Conservation (phyloP, 1,284 basidiomycete species). For the Pseudozyma hubeiensis region DNA sequence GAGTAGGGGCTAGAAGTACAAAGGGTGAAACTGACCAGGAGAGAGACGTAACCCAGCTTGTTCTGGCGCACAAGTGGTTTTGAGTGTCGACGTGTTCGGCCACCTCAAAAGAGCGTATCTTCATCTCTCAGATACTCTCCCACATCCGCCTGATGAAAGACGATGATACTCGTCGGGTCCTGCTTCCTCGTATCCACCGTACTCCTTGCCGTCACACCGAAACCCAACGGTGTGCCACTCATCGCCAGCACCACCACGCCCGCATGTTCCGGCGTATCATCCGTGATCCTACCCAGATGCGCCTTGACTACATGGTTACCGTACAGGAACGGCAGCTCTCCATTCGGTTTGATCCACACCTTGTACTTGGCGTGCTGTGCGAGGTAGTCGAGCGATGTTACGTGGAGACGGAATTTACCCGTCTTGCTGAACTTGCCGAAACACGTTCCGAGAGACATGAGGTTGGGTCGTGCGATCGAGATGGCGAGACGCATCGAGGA, state of each 20-base stretch:
- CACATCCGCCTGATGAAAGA: slow-evolving; percentile 89
- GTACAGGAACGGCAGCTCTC: slow-evolving; percentile 98
- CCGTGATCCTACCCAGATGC: slow-evolving; percentile 97
- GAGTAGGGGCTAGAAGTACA: slow-evolving; percentile 37
- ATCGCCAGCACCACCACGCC: slow-evolving; percentile 97
- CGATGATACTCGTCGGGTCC: slow-evolving; percentile 97
- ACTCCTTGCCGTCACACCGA: slow-evolving; percentile 95
- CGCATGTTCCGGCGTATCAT: slow-evolving; percentile 98
- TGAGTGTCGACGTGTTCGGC: no score
- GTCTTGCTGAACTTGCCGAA: slow-evolving; percentile 98
- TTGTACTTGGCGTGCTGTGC: slow-evolving; percentile 99
- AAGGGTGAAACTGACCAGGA: not conserved
- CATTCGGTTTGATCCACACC: slow-evolving; percentile 99
- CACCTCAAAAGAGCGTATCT: slow-evolving; percentile 55
- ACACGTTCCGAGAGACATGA: slow-evolving; percentile 93
- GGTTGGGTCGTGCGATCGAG: slow-evolving; percentile 89
- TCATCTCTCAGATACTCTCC: slow-evolving; percentile 68
- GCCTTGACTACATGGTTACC: slow-evolving; percentile 99
- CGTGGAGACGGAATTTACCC: slow-evolving; percentile 96
- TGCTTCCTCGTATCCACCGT: slow-evolving; percentile 96
- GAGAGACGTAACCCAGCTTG: not conserved
- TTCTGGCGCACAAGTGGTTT: no score
- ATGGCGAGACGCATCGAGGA: slow-evolving; percentile 86
- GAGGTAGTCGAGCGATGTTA: slow-evolving; percentile 91
- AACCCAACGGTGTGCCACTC: slow-evolving; percentile 84